Evolutionary conservation across 768 basidiomycete species (phyloP), one percentile per base, ranked within the genome.

Genomic region (Crassisporium funariophilum): DNA sequence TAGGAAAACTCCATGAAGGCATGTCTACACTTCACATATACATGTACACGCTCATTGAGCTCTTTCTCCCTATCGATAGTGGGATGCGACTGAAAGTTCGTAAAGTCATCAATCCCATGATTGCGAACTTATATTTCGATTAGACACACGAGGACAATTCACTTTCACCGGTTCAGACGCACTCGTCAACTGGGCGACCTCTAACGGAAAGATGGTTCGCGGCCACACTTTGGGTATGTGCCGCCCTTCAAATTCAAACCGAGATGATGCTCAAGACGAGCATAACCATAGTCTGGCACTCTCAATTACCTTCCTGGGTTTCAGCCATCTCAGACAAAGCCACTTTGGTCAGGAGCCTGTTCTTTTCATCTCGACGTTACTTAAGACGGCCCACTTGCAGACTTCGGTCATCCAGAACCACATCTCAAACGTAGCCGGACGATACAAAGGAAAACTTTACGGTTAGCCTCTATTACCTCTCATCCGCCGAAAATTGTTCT

Each of bases 1-100:
- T 47, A 64, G 65, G 74, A 72, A 60, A 71, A 73, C 54, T 71
- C 70, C 23, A 73, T 74, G 72, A 75, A 71, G 66, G 71, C 65
- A 44, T 16, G 27, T 36, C 25, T 41, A 24, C 35, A 16, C 17
- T 31, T 22, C 3, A 27, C 15, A 34, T 15, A 8, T 33, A 12
- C 3, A 20, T 15, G 24, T 17, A 9, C 21, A n/a, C 17, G 10
- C 4, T 49, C 29, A 19, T 29, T 38, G 20, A 31, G 21, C 8
- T 16, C 15, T n/a, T 42, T 17, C 33, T 31, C 10, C 33, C 4
- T 15, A 19, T 4, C 6, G 9, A 17, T 41, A 70, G 68, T 71
- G 69, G 72, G 69, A 72, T 58, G 60, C 71, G 10, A 71, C 65
- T 23, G 72, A 74, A 48, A 60, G 66, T 68, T n/a, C n/a, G n/a